These are phyloP conservation scores for Arctium minus DNA, from an alignment of 129 eudicot genomes.

Conservation along the genomic window DNA sequence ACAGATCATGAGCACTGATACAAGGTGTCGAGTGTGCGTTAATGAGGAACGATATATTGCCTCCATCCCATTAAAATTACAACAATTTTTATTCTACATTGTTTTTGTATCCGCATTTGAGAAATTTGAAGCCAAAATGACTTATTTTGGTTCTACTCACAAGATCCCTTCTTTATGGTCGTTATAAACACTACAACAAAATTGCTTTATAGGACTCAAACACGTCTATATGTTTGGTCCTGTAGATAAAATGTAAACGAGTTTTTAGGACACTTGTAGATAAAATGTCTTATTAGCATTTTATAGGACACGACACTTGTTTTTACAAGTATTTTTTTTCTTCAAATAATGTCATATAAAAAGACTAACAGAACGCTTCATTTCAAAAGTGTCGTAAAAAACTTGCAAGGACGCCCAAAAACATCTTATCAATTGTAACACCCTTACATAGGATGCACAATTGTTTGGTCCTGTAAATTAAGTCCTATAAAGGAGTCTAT, in stretches of 20 bases:
- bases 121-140: not conserved
- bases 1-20: conserved; percentile 4
- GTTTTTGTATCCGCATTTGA: not conserved
- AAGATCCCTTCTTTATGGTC: not conserved
- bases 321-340: not conserved
- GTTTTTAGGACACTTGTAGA: not conserved
- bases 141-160: not conserved
- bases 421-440: not conserved
- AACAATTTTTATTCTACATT: not conserved
- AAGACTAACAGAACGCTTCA: not conserved
- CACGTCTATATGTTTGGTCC: not conserved
- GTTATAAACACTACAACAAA: not conserved
- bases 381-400: not conserved
- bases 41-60: not conserved
- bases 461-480: not conserved
- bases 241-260: not conserved
- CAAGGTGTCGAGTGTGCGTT: not conserved
- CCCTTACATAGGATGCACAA: not conserved
- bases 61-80: not conserved
- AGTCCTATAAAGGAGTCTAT: not conserved
- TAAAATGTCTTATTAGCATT: not conserved
- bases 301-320: not conserved
- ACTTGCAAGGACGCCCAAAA: not conserved
- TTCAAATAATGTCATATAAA: not conserved
- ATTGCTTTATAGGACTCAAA: not conserved